Percentiles rank a stretch among this genome's conserved stretches.
Conservation (phyloP, 192 early-diverging fungal species). For the Backusella morwellensis region DNA sequence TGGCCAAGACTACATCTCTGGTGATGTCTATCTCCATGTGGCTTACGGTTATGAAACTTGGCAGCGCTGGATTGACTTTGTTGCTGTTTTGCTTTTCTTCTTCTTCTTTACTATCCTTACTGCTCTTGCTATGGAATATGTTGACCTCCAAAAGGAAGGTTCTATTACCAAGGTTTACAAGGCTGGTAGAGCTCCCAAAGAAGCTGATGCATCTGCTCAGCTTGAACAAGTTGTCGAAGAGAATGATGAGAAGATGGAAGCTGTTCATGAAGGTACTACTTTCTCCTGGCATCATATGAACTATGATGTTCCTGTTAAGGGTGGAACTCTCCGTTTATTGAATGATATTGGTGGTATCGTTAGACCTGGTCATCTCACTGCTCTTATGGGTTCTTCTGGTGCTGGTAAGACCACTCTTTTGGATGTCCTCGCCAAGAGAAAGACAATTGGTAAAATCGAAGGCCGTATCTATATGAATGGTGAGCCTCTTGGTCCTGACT, state of each 20-base stretch:
- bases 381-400: slow-evolving; percentile 76
- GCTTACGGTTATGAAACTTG: slow-evolving; percentile 51
- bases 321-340: slow-evolving; percentile 54
- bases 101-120: slow-evolving; percentile 41
- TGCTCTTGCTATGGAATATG: slow-evolving; percentile 54
- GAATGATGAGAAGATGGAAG: slow-evolving; percentile 37
- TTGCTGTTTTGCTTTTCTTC: slow-evolving; percentile 37
- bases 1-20: slow-evolving; percentile 43
- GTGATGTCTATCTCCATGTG: slow-evolving; percentile 48
- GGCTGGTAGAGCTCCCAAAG: slow-evolving; percentile 30
- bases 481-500: slow-evolving; percentile 49
- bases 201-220: background rate
- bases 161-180: slow-evolving; percentile 53
- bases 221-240: slow-evolving; percentile 1
- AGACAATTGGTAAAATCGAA: slow-evolving; percentile 66
- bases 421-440: slow-evolving; percentile 74
- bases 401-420: slow-evolving; percentile 79
- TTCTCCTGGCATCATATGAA: slow-evolving; percentile 65
- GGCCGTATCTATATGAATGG: slow-evolving; percentile 74
- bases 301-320: slow-evolving; percentile 52
- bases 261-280: slow-evolving; percentile 50
- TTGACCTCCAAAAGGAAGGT: slow-evolving; percentile 61
- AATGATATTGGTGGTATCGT: slow-evolving; percentile 70
- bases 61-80: slow-evolving; percentile 57
- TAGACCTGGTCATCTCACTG: slow-evolving; percentile 74